Percentiles rank a stretch among this genome's conserved stretches.
Evolutionary conservation across 2,329 filamentous ascomycete genomes (phyloP).

Genomic region (Fusarium cicatricum): DNA sequence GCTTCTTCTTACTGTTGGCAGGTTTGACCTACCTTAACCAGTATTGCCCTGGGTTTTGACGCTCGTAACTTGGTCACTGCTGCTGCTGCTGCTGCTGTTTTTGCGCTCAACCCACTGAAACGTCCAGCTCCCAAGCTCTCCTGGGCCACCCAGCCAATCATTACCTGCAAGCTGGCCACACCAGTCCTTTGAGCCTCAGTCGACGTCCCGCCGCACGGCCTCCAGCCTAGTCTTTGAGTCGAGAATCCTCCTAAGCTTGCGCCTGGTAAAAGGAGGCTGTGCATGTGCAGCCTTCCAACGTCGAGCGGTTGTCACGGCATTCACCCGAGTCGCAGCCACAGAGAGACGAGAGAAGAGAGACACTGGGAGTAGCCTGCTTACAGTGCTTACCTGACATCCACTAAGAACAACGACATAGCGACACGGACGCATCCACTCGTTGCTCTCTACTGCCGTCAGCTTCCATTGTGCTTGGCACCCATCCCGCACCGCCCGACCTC

Average conservation of each 20-base stretch:
- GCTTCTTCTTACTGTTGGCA: background rate
- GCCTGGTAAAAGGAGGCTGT: slow-evolving; percentile 34
- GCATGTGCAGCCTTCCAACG: slow-evolving; percentile 24
- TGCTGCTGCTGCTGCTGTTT: background rate
- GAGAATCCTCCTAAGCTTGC: slow-evolving; percentile 13
- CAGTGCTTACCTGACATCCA: slow-evolving; percentile 24
- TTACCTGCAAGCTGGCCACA: slow-evolving; percentile 41
- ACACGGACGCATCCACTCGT: slow-evolving; percentile 19
- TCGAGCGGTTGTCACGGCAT: slow-evolving; percentile 20
- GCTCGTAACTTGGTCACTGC: background rate
- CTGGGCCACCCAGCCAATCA: slow-evolving; percentile 32
- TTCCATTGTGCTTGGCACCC: slow-evolving; percentile 33
- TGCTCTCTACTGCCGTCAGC: slow-evolving; percentile 22
- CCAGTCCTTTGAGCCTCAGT: slow-evolving; percentile 38
- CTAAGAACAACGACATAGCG: slow-evolving; percentile 22
- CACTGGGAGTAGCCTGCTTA: slow-evolving; percentile 11
- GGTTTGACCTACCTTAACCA: background rate
- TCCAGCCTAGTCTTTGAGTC: slow-evolving; percentile 23
- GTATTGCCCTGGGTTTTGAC: background rate
- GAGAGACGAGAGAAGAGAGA: slow-evolving; percentile 3
- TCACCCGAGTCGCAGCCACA: slow-evolving; percentile 28
- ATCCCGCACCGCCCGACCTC: slow-evolving; percentile 25
- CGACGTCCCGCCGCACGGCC: slow-evolving; percentile 38
- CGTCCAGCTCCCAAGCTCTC: slow-evolving; percentile 12
- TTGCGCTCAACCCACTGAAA: slow-evolving; percentile 11